Percentiles rank a stretch among this genome's conserved stretches.
Conservation (phyloP, 164 flowering plant genomes). For the Saururus chinensis region DNA sequence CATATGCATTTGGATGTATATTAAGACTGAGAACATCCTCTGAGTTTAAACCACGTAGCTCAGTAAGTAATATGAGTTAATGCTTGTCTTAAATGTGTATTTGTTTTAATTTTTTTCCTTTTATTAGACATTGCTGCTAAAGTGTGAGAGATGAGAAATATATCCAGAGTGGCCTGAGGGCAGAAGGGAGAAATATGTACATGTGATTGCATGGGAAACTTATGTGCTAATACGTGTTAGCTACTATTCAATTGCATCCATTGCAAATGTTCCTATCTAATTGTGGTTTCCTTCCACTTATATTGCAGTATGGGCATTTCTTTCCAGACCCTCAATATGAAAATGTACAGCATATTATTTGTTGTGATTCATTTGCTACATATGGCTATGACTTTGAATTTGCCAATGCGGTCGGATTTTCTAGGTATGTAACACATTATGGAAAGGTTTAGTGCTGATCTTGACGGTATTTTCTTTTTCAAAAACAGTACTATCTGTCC, state of each 20-base stretch:
- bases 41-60: slow-evolving; percentile 72
- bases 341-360: slow-evolving; percentile 94
- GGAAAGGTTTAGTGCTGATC: background rate
- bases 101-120: background rate
- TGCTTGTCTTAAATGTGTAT: background rate
- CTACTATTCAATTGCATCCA: too few relatives aligned
- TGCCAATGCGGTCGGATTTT: slow-evolving; percentile 53
- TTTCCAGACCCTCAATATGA: slow-evolving; percentile 98
- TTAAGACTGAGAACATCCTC: slow-evolving; percentile 84
- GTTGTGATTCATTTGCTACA: slow-evolving; percentile 93
- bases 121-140: too few relatives aligned
- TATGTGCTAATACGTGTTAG: too few relatives aligned
- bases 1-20: slow-evolving; percentile 91
- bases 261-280: background rate
- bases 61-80: slow-evolving; percentile 35
- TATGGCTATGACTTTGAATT: slow-evolving; percentile 98
- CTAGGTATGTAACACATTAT: slow-evolving; percentile 40
- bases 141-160: too few relatives aligned
- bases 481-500: background rate
- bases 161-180: too few relatives aligned
- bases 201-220: too few relatives aligned
- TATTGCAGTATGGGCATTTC: slow-evolving; percentile 94
- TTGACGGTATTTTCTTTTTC: background rate
- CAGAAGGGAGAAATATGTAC: too few relatives aligned
- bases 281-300: background rate